Evolutionary conservation across 805 yeast genomes (phyloP), one percentile per base, ranked within the genome.

Genomic region (Naumovozyma castellii): DNA sequence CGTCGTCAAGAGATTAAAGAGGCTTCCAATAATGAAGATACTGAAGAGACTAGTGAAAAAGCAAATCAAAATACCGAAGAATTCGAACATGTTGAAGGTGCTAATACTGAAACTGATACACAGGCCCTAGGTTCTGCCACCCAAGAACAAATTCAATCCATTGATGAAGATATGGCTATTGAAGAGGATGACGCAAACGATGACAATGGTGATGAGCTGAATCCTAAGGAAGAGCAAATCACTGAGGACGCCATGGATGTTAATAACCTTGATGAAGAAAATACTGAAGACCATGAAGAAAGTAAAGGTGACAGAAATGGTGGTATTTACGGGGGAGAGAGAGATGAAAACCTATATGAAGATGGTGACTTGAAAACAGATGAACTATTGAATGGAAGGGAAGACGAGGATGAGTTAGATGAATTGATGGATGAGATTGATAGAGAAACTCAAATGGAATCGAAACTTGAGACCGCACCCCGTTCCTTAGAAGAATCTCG

Each of bases 71-170:
- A 78, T 37, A 88, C 94, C 0, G 95, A 86, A 54, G 94, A 86
- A 51, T 83, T 86, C 59, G 85, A 84, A 55, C 92, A 84, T 52
- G 68, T 81, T 37, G 85, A 83, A 31, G 88, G 87, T 36, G 88
- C 80, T 35, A 80, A 82, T 44, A 76, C 90, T 3, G 78, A 80
- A 20, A 69, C 66, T 41, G 88, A 84, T 37, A 84, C 95, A 0
- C 97, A 92, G 60, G 98, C 97, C 1, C 65, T 92, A 38, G 97
- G 97, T 17, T 79, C 88, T 34, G 94, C 96, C 4, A 76, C 77
- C 43, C 73, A 78, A 51, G 95, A 87, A 35, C 87, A 83, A 53
- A 66, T 74, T 13, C 92, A 85, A 56, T 59, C 79, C 1, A 72
- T 88, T 43, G 80, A 87, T 56, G 87, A 84, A 41, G 83, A 81